Evolutionary conservation across 768 basidiomycete species (phyloP), one percentile per base, ranked within the genome.

Genomic region (Clavulina sp.): DNA sequence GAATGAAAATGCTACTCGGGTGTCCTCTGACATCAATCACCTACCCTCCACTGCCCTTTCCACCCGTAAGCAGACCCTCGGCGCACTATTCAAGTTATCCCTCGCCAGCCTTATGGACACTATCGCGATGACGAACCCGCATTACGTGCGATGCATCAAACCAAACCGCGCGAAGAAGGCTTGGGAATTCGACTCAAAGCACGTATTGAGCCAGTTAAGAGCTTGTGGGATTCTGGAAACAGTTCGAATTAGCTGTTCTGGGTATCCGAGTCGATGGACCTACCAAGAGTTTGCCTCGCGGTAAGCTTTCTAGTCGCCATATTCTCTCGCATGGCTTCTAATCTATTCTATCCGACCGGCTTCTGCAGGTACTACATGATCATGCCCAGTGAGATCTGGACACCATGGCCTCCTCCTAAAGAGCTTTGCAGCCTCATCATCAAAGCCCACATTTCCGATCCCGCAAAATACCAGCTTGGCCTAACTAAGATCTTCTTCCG

Each of bases 161-260:
- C 95, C 95, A 1, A 99, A 99, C 59, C 69, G 73, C 19, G 70
- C 78, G 66, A 97, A 97, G 72, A 85, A 84, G 60, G 88, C 95
- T 0, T 99, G 93, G 93, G 87, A 89, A 62, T 91, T 95, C 61
- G 78, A 83, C 29, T 85, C 92, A 30, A 86, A 91, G 59, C 89
- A 96, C 63, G 93, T 99, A 16, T 67, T 99, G 43, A 79, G 86
- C 21, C 93, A 99, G 64, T 69, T 99, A 28, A 77, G 93, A 46
- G 93, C 93, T 52, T 99, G 93, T 65, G 93, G 93, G 78, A 93
- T 99, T 51, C 73, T 99, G 36, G 93, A 99, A 66, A 99, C 93
- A 3, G 97, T 99, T 60, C 77, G 91, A 52, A 99, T 99, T 63
- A 91, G 86, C 66, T 96, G 93, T 65, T 93, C 93, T 40, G 93